phyloP scores from a whole-genome alignment of 2,329 filamentous ascomycete genomes.

The Paecilomyces dactylethromorphus region DNA sequence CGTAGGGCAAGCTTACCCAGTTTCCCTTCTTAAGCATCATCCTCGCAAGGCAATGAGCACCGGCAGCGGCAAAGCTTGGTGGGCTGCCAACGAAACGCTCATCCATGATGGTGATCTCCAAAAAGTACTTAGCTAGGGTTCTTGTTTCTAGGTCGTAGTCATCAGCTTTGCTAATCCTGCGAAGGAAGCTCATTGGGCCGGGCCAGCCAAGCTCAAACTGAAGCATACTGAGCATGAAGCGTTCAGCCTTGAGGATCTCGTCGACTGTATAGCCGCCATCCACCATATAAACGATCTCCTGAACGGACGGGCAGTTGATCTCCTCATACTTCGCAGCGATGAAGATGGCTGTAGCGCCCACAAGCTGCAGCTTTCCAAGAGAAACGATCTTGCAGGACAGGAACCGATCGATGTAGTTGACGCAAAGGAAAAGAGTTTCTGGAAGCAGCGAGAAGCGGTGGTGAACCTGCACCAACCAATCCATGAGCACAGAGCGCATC shows the following conservation, averaged over 20 bases:
- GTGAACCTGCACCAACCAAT: constrained; percentile 97
- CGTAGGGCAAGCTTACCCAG: constrained; percentile 62
- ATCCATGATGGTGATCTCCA: constrained; percentile 96
- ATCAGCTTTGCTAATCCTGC: constrained; percentile 95
- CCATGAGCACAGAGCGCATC: constrained; percentile 94
- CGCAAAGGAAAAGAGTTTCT: constrained; percentile 88
- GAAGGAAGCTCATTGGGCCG: constrained; percentile 97
- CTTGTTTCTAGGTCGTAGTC: constrained; percentile 95
- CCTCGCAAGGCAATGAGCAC: constrained; percentile 84
- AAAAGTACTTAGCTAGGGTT: constrained; percentile 94
- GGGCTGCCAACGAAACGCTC: constrained; percentile 90
- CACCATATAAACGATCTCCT: constrained; percentile 98
- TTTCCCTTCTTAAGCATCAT: constrained; percentile 84
- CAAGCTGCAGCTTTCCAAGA: constrained; percentile 87
- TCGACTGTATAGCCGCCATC: constrained; percentile 82
- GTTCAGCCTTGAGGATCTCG: constrained; percentile 93
- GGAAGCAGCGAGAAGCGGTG: constrained; percentile 83
- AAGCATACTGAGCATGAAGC: constrained; percentile 96
- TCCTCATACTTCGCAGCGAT: constrained; percentile 98
- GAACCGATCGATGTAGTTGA: constrained; percentile 97
- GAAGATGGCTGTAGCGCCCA: constrained; percentile 91
- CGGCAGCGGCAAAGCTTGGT: constrained; percentile 84
- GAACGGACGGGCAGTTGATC: constrained; percentile 92
- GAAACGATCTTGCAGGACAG: constrained; percentile 92
- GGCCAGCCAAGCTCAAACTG: constrained; percentile 95